phyloP scores from a whole-genome alignment of 257 asterid genomes.

The Nicotiana undulata region DNA sequence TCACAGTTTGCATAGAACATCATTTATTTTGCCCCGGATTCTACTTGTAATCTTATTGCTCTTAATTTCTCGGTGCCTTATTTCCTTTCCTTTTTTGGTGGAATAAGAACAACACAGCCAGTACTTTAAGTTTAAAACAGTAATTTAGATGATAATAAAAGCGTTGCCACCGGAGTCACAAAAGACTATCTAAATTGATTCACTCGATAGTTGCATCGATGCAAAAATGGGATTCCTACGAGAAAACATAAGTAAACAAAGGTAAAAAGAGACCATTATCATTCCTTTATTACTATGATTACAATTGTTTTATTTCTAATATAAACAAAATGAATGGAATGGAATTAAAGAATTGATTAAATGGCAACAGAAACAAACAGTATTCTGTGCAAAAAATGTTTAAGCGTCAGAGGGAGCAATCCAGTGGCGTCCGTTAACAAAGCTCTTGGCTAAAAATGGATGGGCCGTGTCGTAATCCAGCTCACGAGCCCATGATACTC shows the following conservation, averaged over 20 bases:
- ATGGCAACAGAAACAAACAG: neutral
- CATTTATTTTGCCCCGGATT: neutral
- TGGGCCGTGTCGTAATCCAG: slow-evolving; percentile 38
- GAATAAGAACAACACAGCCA: neutral
- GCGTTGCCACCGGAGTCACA: neutral
- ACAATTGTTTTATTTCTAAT: neutral
- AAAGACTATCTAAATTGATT: neutral
- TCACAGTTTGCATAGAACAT: neutral
- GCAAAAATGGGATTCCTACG: neutral
- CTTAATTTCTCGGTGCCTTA: neutral
- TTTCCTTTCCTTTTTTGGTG: neutral
- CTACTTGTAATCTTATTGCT: neutral
- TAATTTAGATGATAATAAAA: no score
- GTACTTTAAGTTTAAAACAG: neutral
- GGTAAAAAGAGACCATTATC: neutral
- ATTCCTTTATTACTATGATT: neutral
- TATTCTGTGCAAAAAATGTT: neutral
- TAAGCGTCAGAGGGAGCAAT: slow-evolving; percentile 61
- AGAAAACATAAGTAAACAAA: neutral
- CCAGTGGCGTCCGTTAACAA: slow-evolving; percentile 92
- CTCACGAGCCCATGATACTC: slow-evolving; percentile 50
- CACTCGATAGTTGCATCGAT: no score
- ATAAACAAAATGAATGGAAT: neutral
- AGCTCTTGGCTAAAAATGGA: slow-evolving; percentile 59
- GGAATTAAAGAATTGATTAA: neutral